Base-by-base conservation (phyloP, 176 grass and related monocot genomes). In the Paspalum vaginatum region DNA sequence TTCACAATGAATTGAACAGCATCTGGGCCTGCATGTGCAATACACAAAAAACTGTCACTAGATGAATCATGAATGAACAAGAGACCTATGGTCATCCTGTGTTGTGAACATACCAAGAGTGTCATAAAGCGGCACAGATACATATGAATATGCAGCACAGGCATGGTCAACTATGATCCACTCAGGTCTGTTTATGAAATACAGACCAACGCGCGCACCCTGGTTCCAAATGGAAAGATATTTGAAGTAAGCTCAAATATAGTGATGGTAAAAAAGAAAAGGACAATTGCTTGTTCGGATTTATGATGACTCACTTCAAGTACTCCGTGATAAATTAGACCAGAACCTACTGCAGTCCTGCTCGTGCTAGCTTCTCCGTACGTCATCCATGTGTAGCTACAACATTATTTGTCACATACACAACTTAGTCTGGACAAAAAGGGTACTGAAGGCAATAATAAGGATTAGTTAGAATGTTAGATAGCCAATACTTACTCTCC, bases 361-460 rank as follows among this genome's bases (percentile, higher is more conserved):
- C 80, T 87, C 0, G 86, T 92, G 84, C 92, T 88, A 71, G 78
- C 85, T 90, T 98, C 95, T 81, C 95, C 88, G 81, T 94, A 98
- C 0, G 95, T 98, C 86, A 98, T 94, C 95, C 95, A 98, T 89
- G 91, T 93, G 84, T 98, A 98, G 25, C 95, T 98, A 61, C 59
- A 77, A 43, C 5, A 14, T 68, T 60, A 60, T 79, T 63, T 25
- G 17, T 12, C 48, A 84, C 22, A 73, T 83, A 51, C 11, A 75
- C 3, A 37, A 13, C 11, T 75, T 49, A 67, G 3, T 32, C 4
- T 46, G 52, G 48, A 74, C 61, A 24, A 75, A 10, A 86, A 60
- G 26, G 72, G 6, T 74, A 27, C 22, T 79, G 70, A 75, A 79
- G 5, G 32, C 4, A 62, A 83, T 42, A 4, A 13, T 62, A 51